Evolutionary conservation across 1,284 basidiomycete genomes (phyloP), one percentile per base, ranked within the genome.

Genomic region (Cystobasidium sp.): DNA sequence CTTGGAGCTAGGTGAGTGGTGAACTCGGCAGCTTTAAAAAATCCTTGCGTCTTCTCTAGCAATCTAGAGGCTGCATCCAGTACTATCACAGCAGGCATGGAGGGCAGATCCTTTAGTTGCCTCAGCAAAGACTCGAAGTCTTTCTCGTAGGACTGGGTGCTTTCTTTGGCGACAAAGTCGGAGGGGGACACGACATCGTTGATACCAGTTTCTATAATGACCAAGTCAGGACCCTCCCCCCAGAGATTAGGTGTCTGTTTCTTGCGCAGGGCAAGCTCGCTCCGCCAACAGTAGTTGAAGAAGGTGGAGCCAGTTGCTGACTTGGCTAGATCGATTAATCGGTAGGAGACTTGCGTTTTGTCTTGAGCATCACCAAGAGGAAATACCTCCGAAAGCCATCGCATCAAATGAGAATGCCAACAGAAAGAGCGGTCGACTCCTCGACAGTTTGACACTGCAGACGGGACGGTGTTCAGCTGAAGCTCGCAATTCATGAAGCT

Each of bases 371-470:
- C 75, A 16, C 77, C 77, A 61, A 78, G 67, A 24, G 77, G 77
- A 3, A 78, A 46, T 8, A 24, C 56, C 12, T 59, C 56, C 24
- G 76, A 75, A 44, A 78, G 75, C 77, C 77, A 78, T 0, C 68
- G 53, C 16, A 77, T 64, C n/a, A 77, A 24, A 5, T 67, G 67
- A 0, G 76, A 53, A 37, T 76, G 77, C 76, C 76, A 78, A 66
- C 77, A 78, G 0, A 62, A 37, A 12, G 76, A 69, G 16, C 37
- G 63, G 53, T 77, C 76, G 56, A 78, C 77, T 3, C 77, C 77
- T 16, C 77, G 76, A 51, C 77, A 78, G 20, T 78, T 77, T 0
- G 77, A 78, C 14, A 78, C 77, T 78, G 68, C 14, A 10, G 4
- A 6, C 1, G 6, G 0, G 18, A 58, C 9, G 66, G 51, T 1